Conservation (phyloP, 2,329 filamentous ascomycete genomes). For the Hymenoscyphus scutula region DNA sequence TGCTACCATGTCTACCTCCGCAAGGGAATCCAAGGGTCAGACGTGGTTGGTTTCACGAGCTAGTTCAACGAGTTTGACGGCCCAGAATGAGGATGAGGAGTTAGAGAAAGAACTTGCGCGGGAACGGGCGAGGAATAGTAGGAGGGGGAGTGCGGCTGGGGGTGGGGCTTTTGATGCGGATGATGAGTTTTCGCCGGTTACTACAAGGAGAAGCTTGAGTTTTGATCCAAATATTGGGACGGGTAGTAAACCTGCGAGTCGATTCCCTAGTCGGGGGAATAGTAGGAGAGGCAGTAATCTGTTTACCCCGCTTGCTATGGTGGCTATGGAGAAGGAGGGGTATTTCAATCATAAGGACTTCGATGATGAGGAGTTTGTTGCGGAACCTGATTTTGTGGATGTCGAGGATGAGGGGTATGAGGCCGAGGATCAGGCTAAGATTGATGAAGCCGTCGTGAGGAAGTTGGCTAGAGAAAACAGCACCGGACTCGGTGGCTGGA, state of each 20-base stretch:
- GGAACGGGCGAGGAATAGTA: constrained; percentile 41
- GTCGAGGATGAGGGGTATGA: constrained; percentile 55
- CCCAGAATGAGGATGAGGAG: constrained; percentile 50
- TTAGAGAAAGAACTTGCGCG: constrained; percentile 51
- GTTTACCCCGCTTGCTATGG: constrained; percentile 45
- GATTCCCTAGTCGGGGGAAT: constrained; percentile 44
- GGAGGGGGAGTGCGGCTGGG: constrained; percentile 32
- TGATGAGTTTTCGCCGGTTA: constrained; percentile 38
- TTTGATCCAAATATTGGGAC: constrained; percentile 38
- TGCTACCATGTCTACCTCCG: constrained; percentile 58
- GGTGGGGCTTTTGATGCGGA: constrained; percentile 37
- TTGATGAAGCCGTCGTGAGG: constrained; percentile 59
- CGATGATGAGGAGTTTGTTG: constrained; percentile 39
- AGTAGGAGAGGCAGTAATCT: constrained; percentile 33
- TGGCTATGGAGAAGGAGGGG: constrained; percentile 45
- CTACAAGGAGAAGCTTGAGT: constrained; percentile 32
- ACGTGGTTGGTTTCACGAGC: constrained; percentile 65
- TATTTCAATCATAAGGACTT: constrained; percentile 41
- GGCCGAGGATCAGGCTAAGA: constrained; percentile 49
- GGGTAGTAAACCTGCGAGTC: constrained; percentile 49
- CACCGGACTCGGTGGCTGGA: constrained; percentile 55
- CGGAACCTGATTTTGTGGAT: constrained; percentile 63
- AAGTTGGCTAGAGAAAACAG: constrained; percentile 54
- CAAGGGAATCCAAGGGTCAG: constrained; percentile 67
- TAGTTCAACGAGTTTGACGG: constrained; percentile 61